Conservation (phyloP, 83 land plant species). For the Picea abies region DNA sequence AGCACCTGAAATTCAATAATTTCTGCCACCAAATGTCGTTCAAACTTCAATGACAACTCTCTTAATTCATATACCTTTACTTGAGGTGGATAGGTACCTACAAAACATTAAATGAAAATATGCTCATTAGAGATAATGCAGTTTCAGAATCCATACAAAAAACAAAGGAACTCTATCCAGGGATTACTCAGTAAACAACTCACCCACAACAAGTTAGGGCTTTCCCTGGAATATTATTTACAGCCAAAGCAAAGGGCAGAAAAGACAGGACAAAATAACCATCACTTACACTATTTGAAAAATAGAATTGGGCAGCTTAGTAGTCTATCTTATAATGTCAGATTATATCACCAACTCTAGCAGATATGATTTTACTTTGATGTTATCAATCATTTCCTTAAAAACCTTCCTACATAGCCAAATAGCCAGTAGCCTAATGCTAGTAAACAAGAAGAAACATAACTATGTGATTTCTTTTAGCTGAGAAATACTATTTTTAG, state of each 20-base stretch:
- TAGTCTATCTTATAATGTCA: neutral
- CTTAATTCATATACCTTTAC: conserved; percentile 87
- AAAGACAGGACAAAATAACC: neutral
- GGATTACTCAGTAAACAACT: neutral
- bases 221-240: neutral
- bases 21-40: conserved; percentile 88
- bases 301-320: neutral
- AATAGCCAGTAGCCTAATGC: neutral
- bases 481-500: too few relatives aligned
- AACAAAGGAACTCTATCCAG: neutral
- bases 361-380: neutral
- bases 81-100: conserved; percentile 98
- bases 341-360: neutral
- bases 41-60: conserved; percentile 90
- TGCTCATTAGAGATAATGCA: neutral
- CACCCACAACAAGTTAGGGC: neutral
- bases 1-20: conserved; percentile 90
- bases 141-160: neutral
- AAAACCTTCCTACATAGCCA: neutral
- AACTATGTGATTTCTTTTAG: too few relatives aligned
- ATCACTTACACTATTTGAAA: neutral
- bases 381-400: neutral
- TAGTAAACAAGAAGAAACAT: neutral
- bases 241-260: neutral
- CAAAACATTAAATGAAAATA: conserved; percentile 9